Conservation (phyloP, 305 asterid genomes). For the Rubia occidens region DNA sequence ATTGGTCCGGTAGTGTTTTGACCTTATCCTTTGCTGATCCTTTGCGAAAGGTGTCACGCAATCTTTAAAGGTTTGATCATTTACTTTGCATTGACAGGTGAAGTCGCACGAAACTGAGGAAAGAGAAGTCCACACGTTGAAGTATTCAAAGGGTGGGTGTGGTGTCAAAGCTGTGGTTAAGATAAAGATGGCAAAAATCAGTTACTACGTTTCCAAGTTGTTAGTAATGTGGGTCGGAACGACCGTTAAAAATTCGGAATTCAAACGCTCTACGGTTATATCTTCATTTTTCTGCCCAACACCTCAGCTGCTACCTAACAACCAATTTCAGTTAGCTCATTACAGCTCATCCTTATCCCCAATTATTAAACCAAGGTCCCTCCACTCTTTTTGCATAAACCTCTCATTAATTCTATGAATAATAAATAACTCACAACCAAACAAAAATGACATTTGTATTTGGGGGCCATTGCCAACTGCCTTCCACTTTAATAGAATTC, state of each 20-base stretch:
- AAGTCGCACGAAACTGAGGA: conserved; percentile 2
- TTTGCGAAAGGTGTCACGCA: neutral
- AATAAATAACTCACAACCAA: neutral
- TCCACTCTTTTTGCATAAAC: neutral
- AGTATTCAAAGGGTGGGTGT: neutral
- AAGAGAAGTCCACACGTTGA: neutral
- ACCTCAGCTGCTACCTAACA: conserved; percentile 14
- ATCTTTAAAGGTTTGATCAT: neutral
- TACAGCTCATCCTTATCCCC: conserved; percentile 6
- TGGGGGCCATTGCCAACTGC: neutral
- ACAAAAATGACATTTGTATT: conserved; percentile 4
- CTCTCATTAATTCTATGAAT: neutral
- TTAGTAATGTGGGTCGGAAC: neutral
- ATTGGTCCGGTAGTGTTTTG: neutral
- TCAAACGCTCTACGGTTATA: no score
- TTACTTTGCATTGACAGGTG: conserved; percentile 8
- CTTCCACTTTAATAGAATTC: neutral
- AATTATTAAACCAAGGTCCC: neutral
- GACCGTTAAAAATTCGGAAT: neutral
- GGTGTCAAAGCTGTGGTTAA: neutral
- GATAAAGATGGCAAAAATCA: conserved; percentile 6
- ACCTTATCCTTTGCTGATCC: neutral
- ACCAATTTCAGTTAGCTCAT: conserved; percentile 10
- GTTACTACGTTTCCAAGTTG: conserved; percentile 6
- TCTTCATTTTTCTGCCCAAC: conserved; percentile 13